Percentiles rank a stretch among this genome's conserved stretches.
Evolutionary conservation across 495 filamentous ascomycete genomes (phyloP).

Genomic region (Thozetella sp.): DNA sequence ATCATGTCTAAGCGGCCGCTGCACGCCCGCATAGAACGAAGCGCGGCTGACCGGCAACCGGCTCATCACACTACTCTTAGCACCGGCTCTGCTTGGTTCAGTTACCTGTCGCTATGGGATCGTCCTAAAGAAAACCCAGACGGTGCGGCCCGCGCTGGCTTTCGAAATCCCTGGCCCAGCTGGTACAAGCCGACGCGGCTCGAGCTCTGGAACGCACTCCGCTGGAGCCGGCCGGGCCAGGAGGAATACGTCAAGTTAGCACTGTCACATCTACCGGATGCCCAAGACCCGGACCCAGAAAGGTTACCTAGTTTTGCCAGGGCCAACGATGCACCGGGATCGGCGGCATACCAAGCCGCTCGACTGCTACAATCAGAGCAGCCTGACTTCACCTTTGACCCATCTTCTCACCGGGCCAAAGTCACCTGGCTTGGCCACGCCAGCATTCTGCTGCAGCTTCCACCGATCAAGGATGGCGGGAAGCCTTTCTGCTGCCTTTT

Average conservation of each 20-base stretch:
- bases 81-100: too few relatives aligned
- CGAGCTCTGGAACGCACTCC: conserved; percentile 22
- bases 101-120: too few relatives aligned
- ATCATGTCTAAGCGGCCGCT: too few relatives aligned
- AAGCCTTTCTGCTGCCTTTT: conserved; percentile 35
- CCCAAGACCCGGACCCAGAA: neutral
- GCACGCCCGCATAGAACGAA: too few relatives aligned
- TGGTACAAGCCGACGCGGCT: conserved; percentile 27
- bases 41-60: too few relatives aligned
- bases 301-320: neutral
- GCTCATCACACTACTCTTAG: too few relatives aligned
- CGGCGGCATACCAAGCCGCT: conserved; percentile 17
- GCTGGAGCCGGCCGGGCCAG: conserved; percentile 20
- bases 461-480: conserved; percentile 9
- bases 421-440: conserved; percentile 59
- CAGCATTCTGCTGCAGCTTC: conserved; percentile 43
- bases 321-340: conserved; percentile 13
- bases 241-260: conserved; percentile 21
- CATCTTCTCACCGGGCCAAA: neutral
- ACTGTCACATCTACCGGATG: conserved; percentile 10
- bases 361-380: conserved; percentile 16
- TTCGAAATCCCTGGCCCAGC: conserved; percentile 58
- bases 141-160: conserved; percentile 21
- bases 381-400: conserved; percentile 23
- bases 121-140: too few relatives aligned